Percentiles rank a stretch among this genome's conserved stretches.
phyloP scores from a whole-genome alignment of 495 filamentous ascomycete species.

The Lophium mytilinum region DNA sequence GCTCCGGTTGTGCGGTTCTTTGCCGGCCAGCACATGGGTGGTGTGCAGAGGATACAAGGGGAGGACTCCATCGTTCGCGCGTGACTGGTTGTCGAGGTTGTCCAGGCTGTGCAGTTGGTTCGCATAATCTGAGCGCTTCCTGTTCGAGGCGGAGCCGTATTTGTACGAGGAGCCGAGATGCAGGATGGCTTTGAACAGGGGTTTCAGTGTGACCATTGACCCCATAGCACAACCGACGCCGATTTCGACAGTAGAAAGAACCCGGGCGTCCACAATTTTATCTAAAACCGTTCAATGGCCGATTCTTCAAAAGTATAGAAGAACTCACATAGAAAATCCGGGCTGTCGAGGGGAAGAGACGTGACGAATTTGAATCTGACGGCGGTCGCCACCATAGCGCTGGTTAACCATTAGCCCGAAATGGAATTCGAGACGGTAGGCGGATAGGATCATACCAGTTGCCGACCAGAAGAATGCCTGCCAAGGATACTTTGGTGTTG shows the following conservation, averaged over 20 bases:
- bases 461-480: background rate
- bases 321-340: background rate
- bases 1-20: background rate
- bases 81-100: background rate
- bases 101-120: background rate
- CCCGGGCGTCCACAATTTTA: background rate
- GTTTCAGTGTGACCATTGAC: background rate
- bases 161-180: background rate
- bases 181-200: background rate
- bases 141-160: background rate
- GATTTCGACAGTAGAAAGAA: background rate
- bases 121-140: background rate
- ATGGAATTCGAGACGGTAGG: background rate
- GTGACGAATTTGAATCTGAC: background rate
- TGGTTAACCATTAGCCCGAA: background rate
- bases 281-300: background rate
- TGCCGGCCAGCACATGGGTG: background rate
- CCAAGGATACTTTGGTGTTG: background rate
- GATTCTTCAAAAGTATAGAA: background rate
- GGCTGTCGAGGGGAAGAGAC: background rate
- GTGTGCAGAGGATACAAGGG: background rate
- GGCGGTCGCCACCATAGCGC: background rate
- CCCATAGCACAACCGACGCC: background rate
- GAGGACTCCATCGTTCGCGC: background rate
- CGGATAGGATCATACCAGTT: background rate